Base-by-base conservation (phyloP, 805 yeast genomes). In the Teunomyces funiuensis region DNA sequence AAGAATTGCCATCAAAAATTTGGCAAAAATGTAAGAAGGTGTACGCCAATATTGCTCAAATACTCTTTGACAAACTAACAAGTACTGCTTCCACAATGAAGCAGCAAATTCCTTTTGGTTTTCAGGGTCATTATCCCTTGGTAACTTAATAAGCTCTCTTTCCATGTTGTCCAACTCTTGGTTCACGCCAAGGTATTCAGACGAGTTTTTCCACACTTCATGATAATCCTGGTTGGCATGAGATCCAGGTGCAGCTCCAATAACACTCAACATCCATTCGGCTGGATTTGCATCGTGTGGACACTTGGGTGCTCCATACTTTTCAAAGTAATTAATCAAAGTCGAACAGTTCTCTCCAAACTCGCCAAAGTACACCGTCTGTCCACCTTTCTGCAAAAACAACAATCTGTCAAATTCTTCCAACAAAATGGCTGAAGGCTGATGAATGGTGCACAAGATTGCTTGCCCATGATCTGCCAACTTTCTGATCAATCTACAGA, bases 371-470 rank as follows among this genome's bases (percentile, higher is more conserved):
- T 84, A 85, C 27, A 82, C 85, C 7, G 89, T 82, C 54, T 76
- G 63, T 58, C 90, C 91, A 55, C 90, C 90, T 41, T 65, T 73
- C 40, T 80, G 82, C 58, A 85, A 69, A 53, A 85, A 80, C 48
- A 85, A 67, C 48, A 87, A 69, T 51, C 88, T 73, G 57, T 87
- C 95, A 58, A 87, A 85, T 53, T 82, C 85, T 54, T 84, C 77
- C 65, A 86, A 72, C 56, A 86, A 68, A 44, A 83, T 72, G 40
- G 95, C 89, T 6, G 93, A 85, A 54, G 95, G 95, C 62, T 85
- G 95, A 62, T 85, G 91, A 49, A 85, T 85, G 15, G 95, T 85
- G 34, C 70, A 65, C 42, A 79, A 62, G 48, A 79, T 72, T n/a
- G 80, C 76, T 53, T 76, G 80, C 15, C 80, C 80, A 30, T 77